These are phyloP conservation scores for Fusarium virguliforme DNA, from an alignment of 2,329 filamentous ascomycete genomes.

Conservation along the genomic window DNA sequence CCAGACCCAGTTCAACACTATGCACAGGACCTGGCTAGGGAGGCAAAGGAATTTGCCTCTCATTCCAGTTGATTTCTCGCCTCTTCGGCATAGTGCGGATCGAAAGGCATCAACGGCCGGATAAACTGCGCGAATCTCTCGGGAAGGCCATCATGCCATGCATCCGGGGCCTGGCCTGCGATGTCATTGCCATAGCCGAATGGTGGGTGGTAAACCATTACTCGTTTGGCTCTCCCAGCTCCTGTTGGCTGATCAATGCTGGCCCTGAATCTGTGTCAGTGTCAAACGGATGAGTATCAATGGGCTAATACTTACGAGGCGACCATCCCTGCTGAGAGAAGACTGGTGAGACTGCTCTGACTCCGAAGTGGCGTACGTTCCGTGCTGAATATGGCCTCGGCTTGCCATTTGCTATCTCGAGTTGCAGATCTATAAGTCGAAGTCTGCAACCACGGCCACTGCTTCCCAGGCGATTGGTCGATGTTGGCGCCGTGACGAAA, in stretches of 20 bases:
- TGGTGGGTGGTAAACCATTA: constrained; percentile 6
- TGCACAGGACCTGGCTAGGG: too few relatives aligned
- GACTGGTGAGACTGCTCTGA: background rate
- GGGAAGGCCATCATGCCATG: constrained; percentile 16
- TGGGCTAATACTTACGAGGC: background rate
- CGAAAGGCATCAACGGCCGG: constrained; percentile 15
- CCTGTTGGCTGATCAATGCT: constrained; percentile 14
- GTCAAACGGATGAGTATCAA: background rate
- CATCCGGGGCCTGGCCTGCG: background rate
- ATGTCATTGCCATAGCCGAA: constrained; percentile 19
- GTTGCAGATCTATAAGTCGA: background rate
- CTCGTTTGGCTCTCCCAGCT: background rate
- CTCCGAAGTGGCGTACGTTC: background rate
- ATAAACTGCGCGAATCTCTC: constrained; percentile 22
- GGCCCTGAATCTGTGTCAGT: constrained; percentile 6
- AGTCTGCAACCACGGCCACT: constrained; percentile 8
- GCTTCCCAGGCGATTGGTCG: background rate
- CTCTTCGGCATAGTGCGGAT: background rate
- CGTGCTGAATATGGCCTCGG: constrained; percentile 5
- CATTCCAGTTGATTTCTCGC: background rate
- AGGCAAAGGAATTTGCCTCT: too few relatives aligned
- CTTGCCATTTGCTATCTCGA: background rate
- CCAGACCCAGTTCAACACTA: too few relatives aligned
- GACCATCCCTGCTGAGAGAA: constrained; percentile 15
- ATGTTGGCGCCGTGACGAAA: background rate